Conservation (phyloP, 192 early-diverging fungal genomes). For the Chytriomyces sp. region DNA sequence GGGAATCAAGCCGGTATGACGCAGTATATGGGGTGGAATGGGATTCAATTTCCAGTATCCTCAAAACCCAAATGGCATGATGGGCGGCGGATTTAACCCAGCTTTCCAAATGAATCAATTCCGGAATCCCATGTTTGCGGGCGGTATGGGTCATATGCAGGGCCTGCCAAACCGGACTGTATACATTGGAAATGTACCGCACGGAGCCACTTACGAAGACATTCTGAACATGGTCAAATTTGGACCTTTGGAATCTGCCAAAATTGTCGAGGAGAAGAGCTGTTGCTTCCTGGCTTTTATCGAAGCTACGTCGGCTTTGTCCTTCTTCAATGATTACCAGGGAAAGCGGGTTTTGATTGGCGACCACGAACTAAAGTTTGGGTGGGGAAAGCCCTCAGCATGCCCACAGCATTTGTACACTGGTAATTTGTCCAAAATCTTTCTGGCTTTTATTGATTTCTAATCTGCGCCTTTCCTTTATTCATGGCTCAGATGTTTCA, state of each 20-base stretch:
- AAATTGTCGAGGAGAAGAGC: conserved; percentile 75
- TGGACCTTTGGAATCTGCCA: conserved; percentile 72
- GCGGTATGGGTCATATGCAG: neutral
- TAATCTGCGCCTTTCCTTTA: neutral
- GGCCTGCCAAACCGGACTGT: conserved; percentile 70
- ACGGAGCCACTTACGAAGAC: conserved; percentile 61
- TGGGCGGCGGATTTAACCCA: neutral
- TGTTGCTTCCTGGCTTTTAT: conserved; percentile 85
- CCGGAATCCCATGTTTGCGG: conserved; percentile 13
- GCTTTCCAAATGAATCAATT: neutral
- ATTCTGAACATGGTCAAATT: conserved; percentile 73
- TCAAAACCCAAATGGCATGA: neutral
- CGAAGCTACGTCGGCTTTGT: conserved; percentile 64
- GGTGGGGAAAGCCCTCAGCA: conserved; percentile 73
- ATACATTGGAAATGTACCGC: conserved; percentile 80
- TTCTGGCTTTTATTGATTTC: neutral
- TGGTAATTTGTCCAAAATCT: conserved; percentile 4
- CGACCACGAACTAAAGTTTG: conserved; percentile 70
- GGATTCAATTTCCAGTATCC: neutral
- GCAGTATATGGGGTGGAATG: neutral
- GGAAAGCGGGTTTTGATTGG: conserved; percentile 56
- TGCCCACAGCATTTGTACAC: conserved; percentile 58
- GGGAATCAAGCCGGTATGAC: neutral
- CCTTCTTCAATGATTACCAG: conserved; percentile 64
- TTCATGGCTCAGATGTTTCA: conserved; percentile 52